Conservation (phyloP, 345 rosid species). For the Rhodamnia rubescens region DNA sequence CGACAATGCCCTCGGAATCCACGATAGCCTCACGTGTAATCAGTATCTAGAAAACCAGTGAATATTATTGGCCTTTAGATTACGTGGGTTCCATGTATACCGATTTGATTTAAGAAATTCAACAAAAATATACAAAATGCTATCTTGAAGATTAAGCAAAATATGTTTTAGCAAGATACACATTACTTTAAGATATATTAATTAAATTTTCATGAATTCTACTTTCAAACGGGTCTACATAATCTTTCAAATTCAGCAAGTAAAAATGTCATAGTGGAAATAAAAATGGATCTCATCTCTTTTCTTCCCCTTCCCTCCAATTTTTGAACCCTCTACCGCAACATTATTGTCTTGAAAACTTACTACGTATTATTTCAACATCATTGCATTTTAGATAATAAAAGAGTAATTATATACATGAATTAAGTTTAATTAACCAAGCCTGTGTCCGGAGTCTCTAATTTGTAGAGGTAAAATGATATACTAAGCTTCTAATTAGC, state of each 20-base stretch:
- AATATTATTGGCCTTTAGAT: not conserved
- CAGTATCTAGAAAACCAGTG: not conserved
- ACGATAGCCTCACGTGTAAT: too few relatives aligned
- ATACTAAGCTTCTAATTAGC: too few relatives aligned
- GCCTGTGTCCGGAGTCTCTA: too few relatives aligned
- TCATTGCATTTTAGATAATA: not conserved
- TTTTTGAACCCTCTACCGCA: not conserved
- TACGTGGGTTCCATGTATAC: not conserved
- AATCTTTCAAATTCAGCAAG: not conserved
- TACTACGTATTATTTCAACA: not conserved
- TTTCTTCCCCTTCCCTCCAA: not conserved
- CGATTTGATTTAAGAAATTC: not conserved
- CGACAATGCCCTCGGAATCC: too few relatives aligned
- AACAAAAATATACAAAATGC: not conserved
- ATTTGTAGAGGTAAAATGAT: too few relatives aligned
- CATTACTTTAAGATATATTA: not conserved
- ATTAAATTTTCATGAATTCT: not conserved
- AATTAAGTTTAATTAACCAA: not conserved
- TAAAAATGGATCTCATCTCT: not conserved
- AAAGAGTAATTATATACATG: not conserved
- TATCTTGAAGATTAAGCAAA: not conserved
- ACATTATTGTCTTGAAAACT: rapidly evolving
- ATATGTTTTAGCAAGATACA: not conserved
- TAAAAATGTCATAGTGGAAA: not conserved
- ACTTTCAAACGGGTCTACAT: not conserved